Evolutionary conservation across 1,139 yeast species (phyloP), one percentile per base, ranked within the genome.

Genomic region (Taiozyma onychis): DNA sequence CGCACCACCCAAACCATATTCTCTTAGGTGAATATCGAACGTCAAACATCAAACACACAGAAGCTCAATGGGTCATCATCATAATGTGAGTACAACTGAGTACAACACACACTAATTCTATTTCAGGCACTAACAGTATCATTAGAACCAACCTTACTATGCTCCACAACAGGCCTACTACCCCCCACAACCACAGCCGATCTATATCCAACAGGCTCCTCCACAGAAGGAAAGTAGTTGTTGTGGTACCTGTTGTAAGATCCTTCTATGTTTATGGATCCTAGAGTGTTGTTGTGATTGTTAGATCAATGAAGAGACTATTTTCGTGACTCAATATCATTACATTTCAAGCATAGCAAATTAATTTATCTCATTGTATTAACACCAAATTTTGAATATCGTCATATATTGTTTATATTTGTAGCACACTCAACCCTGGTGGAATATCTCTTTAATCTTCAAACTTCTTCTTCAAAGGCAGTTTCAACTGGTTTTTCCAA

Each of bases 401-500:
- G 6, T 30, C 24, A 34, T 44, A 28, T n/a, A 24, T 34, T 22
- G 18, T 26, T 34, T 35, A 16, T 35, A 2, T 16, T 5, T 35
- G 44, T 42, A 18, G 26, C 24, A 41, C 26, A 28, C 26, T 5
- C 26, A 24, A 24, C 26, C 26, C 26, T 24, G 26, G 26, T 6
- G 6, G 26, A 24, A 24, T 24, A 24, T 24, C 26, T 24, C 26
- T 24, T 27, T 27, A 9, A 27, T 24, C 6, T 21, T 37, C 67
- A 81, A 48, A 80, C 85, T 66, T 88, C 90, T 67, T 89, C 98
- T 69, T 91, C 97, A 65, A 93, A 93, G 37, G 95, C 97, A 45
- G 96, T 87, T 74, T 93, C 99, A 61, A 95, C 90, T 44, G 99
- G 99, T 74, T 93, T 93, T 68, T 95, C 99, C 89, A 95, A 82